These are phyloP conservation scores for Cystoderma amianthinum DNA, from an alignment of 768 basidiomycete species.

Conservation along the genomic window DNA sequence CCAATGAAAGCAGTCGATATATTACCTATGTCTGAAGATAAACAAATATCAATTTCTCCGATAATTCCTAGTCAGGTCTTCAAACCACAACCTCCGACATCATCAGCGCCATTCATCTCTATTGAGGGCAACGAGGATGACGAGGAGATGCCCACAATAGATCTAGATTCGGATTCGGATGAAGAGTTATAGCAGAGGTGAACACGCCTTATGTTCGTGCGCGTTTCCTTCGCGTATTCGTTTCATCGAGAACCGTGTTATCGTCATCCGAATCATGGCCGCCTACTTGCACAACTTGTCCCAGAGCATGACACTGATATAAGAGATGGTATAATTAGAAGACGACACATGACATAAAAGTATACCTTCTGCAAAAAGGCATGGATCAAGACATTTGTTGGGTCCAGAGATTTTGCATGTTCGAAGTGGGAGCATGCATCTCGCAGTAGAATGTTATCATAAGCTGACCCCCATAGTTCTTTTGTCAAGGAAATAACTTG, in stretches of 20 bases:
- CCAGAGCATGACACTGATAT: neutral
- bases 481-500: conserved; percentile 2
- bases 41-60: too few species aligned
- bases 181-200: conserved; percentile 19
- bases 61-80: neutral
- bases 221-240: conserved; percentile 16
- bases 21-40: too few species aligned
- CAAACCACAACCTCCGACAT: conserved; percentile 5
- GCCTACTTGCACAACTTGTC: neutral
- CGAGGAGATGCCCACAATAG: conserved; percentile 69
- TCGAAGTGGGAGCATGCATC: conserved; percentile 62
- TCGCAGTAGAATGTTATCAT: conserved; percentile 31
- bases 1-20: too few species aligned
- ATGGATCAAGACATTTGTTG: conserved; percentile 43
- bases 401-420: conserved; percentile 54
- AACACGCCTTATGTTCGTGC: conserved; percentile 8
- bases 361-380: conserved; percentile 48
- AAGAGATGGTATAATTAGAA: neutral
- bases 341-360: neutral
- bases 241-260: conserved; percentile 15
- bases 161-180: conserved; percentile 78
- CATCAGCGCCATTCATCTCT: neutral
- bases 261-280: conserved; percentile 29
- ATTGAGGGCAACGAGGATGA: conserved; percentile 58
- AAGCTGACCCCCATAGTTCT: conserved; percentile 7